These are phyloP conservation scores for Metschnikowia borealis DNA, from an alignment of 805 yeast genomes.

Conservation along the genomic window DNA sequence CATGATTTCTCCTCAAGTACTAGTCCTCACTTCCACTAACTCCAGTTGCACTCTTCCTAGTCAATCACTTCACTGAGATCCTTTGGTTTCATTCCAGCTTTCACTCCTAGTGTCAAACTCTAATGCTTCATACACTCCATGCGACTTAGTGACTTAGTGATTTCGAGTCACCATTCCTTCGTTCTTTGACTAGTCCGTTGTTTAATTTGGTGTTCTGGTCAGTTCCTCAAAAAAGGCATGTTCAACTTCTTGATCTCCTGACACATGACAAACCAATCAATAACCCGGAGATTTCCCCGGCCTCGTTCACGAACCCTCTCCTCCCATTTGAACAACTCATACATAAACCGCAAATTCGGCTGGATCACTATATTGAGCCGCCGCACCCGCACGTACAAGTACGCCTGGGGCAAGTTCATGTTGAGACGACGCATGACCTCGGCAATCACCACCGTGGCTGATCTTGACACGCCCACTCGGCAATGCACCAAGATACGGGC, in stretches of 20 bases:
- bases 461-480: constrained; percentile 91
- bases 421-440: constrained; percentile 81
- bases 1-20: too few species aligned
- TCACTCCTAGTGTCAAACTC: too few species aligned
- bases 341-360: constrained; percentile 88
- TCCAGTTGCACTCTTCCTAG: too few species aligned
- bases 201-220: too few species aligned
- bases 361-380: constrained; percentile 90
- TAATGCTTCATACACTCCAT: too few species aligned
- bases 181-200: not conserved
- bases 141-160: too few species aligned
- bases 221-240: constrained; percentile 35
- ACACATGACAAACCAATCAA: constrained; percentile 87
- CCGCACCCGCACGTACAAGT: constrained; percentile 82
- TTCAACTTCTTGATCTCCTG: constrained; percentile 78
- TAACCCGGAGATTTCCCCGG: constrained; percentile 44
- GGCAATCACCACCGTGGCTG: constrained; percentile 94
- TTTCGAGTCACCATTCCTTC: too few species aligned
- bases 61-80: too few species aligned
- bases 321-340: constrained; percentile 60
- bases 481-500: constrained; percentile 69
- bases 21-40: too few species aligned
- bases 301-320: constrained; percentile 17
- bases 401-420: constrained; percentile 71
- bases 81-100: too few species aligned